Conservation (phyloP, 257 asterid species). For the Marsdenia floribunda region DNA sequence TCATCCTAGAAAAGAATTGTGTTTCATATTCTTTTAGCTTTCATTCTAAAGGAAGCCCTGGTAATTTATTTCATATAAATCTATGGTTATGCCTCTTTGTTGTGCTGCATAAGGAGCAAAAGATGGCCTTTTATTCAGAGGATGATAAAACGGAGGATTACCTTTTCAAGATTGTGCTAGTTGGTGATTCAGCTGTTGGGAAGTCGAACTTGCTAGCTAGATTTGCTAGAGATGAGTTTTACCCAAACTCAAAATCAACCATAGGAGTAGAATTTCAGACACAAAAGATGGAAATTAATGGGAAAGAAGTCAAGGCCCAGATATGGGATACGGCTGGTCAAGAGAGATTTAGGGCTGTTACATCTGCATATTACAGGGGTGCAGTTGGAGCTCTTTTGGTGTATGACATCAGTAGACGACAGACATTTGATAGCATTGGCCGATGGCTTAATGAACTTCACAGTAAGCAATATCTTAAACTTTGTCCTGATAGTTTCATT, state of each 20-base stretch:
- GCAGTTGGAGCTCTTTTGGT: constrained; percentile 97
- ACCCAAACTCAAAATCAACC: constrained; percentile 85
- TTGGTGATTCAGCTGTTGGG: constrained; percentile 97
- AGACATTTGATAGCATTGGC: constrained; percentile 70
- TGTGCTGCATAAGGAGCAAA: constrained; percentile 27
- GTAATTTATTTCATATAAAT: constrained; percentile 11
- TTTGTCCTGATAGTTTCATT: not conserved
- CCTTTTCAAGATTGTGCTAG: constrained; percentile 72
- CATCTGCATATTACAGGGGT: constrained; percentile 96
- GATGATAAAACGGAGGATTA: constrained; percentile 74
- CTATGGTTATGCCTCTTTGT: constrained; percentile 33
- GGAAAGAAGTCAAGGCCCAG: constrained; percentile 92
- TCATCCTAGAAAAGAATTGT: not conserved
- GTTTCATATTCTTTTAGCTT: constrained; percentile 6
- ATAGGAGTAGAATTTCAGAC: constrained; percentile 98
- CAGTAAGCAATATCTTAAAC: constrained; percentile 44
- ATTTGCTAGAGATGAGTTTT: constrained; percentile 90
- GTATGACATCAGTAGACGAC: constrained; percentile 88
- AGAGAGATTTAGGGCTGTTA: constrained; percentile 95
- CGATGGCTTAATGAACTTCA: constrained; percentile 97
- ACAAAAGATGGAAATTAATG: constrained; percentile 75
- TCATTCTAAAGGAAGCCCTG: constrained; percentile 13
- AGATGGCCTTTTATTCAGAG: constrained; percentile 56
- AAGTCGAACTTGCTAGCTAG: constrained; percentile 94
- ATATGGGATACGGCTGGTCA: constrained; percentile 99